Evolutionary conservation across 352 stramenopile species (phyloP).

Genomic region (Globisporangium iwayamae): DNA sequence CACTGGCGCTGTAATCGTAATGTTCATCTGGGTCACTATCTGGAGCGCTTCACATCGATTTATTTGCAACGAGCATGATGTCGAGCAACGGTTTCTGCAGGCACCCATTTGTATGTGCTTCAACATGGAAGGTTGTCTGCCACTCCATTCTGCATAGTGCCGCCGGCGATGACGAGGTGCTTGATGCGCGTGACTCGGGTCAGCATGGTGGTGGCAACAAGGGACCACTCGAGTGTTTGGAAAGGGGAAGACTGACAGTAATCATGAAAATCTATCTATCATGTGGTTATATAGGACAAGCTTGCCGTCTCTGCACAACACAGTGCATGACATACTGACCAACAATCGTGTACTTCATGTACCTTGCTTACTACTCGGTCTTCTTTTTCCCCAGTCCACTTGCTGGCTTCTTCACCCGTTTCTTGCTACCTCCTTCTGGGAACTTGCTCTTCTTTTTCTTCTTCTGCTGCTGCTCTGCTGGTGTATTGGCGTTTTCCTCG

Average conservation of each 20-base stretch:
- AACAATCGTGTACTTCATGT: not conserved
- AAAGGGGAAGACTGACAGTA: slow-evolving; percentile 11
- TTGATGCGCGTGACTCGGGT: slow-evolving; percentile 21
- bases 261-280: not conserved
- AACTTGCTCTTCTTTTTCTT: slow-evolving; percentile 18
- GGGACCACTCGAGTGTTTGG: slow-evolving; percentile 24
- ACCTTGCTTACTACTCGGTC: not conserved
- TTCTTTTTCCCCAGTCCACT: slow-evolving; percentile 1
- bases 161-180: slow-evolving; percentile 26
- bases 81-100: no score
- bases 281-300: not conserved
- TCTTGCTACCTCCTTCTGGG: slow-evolving; percentile 2
- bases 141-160: not conserved
- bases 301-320: not conserved
- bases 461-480: not conserved
- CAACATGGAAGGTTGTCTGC: no score
- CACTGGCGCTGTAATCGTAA: no score
- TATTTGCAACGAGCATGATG: no score
- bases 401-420: not conserved
- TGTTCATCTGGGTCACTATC: no score
- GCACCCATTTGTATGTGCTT: no score
- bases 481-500: not conserved
- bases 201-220: slow-evolving; percentile 27
- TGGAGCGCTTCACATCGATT: no score
- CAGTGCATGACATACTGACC: not conserved